Evolutionary conservation across 805 yeast species (phyloP), one percentile per base, ranked within the genome.

Genomic region (Metschnikowia proteae): DNA sequence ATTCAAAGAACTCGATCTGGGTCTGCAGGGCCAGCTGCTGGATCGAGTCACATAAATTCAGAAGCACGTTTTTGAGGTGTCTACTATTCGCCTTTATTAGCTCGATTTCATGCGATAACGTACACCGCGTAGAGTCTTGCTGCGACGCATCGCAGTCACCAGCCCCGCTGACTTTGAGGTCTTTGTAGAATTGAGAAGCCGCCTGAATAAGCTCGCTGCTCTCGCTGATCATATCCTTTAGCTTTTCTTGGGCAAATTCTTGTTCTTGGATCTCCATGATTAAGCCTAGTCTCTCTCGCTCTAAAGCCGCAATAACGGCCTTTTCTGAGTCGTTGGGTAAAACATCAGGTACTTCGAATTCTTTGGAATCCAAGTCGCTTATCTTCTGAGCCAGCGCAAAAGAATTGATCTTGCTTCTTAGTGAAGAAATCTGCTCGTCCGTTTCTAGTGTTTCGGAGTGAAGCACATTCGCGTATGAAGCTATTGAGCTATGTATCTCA

Each of bases 261-360:
- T 71, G 74, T 36, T 62, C 58, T 51, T 73, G 76, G n/a, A 73
- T 52, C n/a, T 63, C 68, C 71, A 67, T 65, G 0, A 70, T 61
- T 28, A 70, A 53, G 6, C 55, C 57, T 5, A 70, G 46, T 35
- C 76, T 52, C 37, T 61, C 60, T 36, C 55, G 49, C 48, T 71
- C 71, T 29, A 72, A 52, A 38, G 55, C 52, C 37, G 45, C 56
- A 3, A 65, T 56, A n/a, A 62, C 29, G 5, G 38, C 45, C 3
- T 47, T 46, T 38, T 57, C 61, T 44, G 47, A 31, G 52, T 48
- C 45, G n/a, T 30, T 36, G 23, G 28, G 23, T 10, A 10, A n/a
- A 25, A n/a, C 28, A 13, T 26, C 39, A 7, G 9, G 26, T 13
- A 27, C 25, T 4, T 38, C 32, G 13, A 11, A 9, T 13, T 28